Conservation (phyloP, 1,284 basidiomycete genomes). For the Sanghuangporus sanghuang region DNA sequence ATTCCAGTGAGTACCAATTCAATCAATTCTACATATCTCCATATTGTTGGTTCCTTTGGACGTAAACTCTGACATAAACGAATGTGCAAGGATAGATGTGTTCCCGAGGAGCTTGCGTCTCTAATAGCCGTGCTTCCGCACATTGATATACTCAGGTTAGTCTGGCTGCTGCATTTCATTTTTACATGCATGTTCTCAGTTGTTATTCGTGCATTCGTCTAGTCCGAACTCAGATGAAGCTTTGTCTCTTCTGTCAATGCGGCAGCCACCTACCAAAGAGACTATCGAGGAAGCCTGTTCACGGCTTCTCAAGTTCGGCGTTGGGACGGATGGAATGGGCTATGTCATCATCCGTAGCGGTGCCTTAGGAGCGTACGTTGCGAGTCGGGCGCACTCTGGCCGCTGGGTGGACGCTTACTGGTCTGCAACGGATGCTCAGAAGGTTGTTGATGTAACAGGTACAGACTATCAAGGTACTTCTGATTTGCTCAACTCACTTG, state of each 20-base stretch:
- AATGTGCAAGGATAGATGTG: slow-evolving; percentile 60
- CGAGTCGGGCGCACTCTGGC: slow-evolving; percentile 36
- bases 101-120: slow-evolving; percentile 71
- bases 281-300: slow-evolving; percentile 59
- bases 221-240: slow-evolving; percentile 81
- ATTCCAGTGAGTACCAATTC: slow-evolving; percentile 57
- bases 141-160: slow-evolving; percentile 64
- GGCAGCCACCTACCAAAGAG: slow-evolving; percentile 40
- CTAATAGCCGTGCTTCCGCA: slow-evolving; percentile 56
- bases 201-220: slow-evolving; percentile 14
- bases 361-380: slow-evolving; percentile 69
- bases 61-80: slow-evolving; percentile 4
- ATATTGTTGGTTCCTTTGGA: neutral
- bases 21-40: neutral
- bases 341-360: slow-evolving; percentile 76
- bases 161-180: slow-evolving; percentile 1
- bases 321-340: slow-evolving; percentile 43
- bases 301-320: slow-evolving; percentile 52
- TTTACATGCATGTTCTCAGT: neutral
- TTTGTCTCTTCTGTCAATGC: slow-evolving; percentile 53
- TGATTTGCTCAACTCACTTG: neutral
- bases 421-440: slow-evolving; percentile 39
- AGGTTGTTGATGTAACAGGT: slow-evolving; percentile 84
- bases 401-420: slow-evolving; percentile 81
- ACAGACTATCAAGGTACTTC: slow-evolving; percentile 17